A percentile compares a stretch with the other conserved stretches of the same genome.
phyloP scores from a whole-genome alignment of 345 rosid species.

The Diplotaxis tenuifolia region DNA sequence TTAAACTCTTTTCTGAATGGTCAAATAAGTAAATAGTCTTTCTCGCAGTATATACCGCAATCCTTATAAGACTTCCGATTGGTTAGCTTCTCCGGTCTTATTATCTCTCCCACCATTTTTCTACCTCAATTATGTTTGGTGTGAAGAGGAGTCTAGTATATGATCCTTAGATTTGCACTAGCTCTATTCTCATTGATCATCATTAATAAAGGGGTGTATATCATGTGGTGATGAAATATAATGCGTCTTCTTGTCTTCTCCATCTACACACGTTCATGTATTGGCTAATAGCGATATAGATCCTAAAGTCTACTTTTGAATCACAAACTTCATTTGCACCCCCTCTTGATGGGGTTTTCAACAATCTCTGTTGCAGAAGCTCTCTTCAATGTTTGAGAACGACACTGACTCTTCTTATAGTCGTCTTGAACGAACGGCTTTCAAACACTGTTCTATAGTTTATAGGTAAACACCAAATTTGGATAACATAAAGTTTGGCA shows the following conservation, averaged over 20 bases:
- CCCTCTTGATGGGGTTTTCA: conserved; percentile 88
- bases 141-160: too few species aligned
- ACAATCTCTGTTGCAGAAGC: conserved; percentile 63
- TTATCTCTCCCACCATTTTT: too few species aligned
- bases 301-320: not conserved
- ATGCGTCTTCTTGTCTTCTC: not conserved
- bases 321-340: not conserved
- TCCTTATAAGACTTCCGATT: too few species aligned
- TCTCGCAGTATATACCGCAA: too few species aligned
- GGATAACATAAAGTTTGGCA: not conserved
- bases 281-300: not conserved
- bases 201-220: too few species aligned
- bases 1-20: conserved; percentile 20
- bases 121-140: too few species aligned
- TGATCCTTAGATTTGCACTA: too few species aligned
- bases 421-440: conserved; percentile 27
- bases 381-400: conserved; percentile 59
- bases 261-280: not conserved
- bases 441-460: conserved; percentile 2
- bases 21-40: conserved; percentile 30
- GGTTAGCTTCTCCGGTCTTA: too few species aligned
- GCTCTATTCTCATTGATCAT: too few species aligned
- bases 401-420: conserved; percentile 37
- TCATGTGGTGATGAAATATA: too few species aligned
- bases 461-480: not conserved